Base-by-base conservation (phyloP, 306 rosid species). In the Fagus crenata region DNA sequence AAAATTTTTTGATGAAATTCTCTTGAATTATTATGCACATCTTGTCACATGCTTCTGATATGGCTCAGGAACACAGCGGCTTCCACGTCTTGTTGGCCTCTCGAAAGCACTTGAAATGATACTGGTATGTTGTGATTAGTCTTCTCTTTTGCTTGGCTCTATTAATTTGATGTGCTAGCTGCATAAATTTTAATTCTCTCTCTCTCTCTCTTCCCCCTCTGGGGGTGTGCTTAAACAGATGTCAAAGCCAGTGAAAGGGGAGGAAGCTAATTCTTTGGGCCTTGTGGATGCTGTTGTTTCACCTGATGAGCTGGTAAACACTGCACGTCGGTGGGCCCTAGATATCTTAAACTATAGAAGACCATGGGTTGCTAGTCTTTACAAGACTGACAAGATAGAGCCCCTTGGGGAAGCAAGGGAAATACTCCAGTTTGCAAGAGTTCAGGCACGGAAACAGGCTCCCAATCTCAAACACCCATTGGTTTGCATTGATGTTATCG, bases 41-140 rank as follows among this genome's bases (percentile, higher is more conserved):
- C 40, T 39, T 81, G 40, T 63, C 77, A 75, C 33, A 71, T 76
- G 72, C 64, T 71, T 63, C 31, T 83, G 31, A 81, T 78, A 70
- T 88, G 71, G 77, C 81, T 78, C 80, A 96, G 99, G 99, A 78
- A 96, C 99, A 1, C 99, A 96, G 78, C 88, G 99, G 56, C 96
- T 96, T 82, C 99, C 99, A 37, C 97, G 99, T 67, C 99, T 96
- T 76, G 98, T 96, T 85, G 99, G 99, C 75, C 86, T 96, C 67
- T 5, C 97, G 76, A 96, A 91, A 90, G 90, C 89, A 22, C 93
- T 96, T 82, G 98, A 96, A 75, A 96, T 96, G 96, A 91, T 96
- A 80, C 82, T 96, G 93, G 98, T 96, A 80, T 81, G 88, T 81
- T 71, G 6, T 80, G 17, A 64, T 40, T 76, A 41, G 39, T 59